A percentile compares a stretch with the other conserved stretches of the same genome.
Conservation (phyloP, 208 protist genomes). For the Wallacemonas sp. region DNA sequence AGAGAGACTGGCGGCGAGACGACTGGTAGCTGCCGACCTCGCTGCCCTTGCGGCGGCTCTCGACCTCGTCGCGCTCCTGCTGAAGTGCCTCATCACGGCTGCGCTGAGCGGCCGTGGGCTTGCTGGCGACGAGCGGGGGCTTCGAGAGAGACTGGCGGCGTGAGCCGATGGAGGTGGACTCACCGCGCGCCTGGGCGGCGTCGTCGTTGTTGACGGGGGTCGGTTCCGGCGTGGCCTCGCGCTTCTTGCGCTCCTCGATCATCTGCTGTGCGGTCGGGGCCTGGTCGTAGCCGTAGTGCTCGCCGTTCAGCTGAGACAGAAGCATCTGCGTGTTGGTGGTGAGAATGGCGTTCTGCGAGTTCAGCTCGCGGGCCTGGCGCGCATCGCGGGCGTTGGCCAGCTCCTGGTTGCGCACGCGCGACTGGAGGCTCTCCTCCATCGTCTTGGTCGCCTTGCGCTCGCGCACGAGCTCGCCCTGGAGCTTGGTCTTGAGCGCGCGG, state of each 20-base stretch:
- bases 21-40: slow-evolving; percentile 34
- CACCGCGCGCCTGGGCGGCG: slow-evolving; percentile 20
- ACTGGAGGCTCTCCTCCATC: slow-evolving; percentile 43
- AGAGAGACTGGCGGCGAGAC: slow-evolving; percentile 47
- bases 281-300: slow-evolving; percentile 76
- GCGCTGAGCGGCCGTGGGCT: slow-evolving; percentile 55
- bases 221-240: slow-evolving; percentile 32
- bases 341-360: slow-evolving; percentile 63
- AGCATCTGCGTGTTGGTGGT: slow-evolving; percentile 73
- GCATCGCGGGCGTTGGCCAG: slow-evolving; percentile 61
- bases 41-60: slow-evolving; percentile 25
- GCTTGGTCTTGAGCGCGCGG: slow-evolving; percentile 63
- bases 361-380: slow-evolving; percentile 65
- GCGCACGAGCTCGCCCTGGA: slow-evolving; percentile 52
- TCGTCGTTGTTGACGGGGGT: slow-evolving; percentile 29
- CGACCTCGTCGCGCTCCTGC: slow-evolving; percentile 29
- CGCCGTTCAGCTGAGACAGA: slow-evolving; percentile 72
- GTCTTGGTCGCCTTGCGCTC: slow-evolving; percentile 42
- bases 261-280: slow-evolving; percentile 57
- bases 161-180: slow-evolving; percentile 30
- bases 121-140: slow-evolving; percentile 51
- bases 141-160: slow-evolving; percentile 38
- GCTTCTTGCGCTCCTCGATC: slow-evolving; percentile 50
- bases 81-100: slow-evolving; percentile 41
- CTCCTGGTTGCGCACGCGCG: slow-evolving; percentile 45